A percentile compares a stretch with the other conserved stretches of the same genome.
phyloP scores from a whole-genome alignment of 352 stramenopile species.

The Globisporangium paroecandrum region DNA sequence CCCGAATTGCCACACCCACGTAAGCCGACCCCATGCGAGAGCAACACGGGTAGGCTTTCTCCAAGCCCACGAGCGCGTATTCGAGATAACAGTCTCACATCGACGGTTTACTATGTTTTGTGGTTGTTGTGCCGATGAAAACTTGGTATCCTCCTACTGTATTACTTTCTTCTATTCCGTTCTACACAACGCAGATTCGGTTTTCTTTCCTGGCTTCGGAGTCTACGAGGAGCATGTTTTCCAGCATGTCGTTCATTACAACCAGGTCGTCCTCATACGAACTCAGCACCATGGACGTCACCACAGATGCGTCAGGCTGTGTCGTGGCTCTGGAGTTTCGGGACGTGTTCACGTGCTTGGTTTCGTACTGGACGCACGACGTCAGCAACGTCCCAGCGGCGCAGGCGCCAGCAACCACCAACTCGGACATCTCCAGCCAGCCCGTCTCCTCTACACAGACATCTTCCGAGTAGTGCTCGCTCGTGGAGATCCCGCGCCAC shows the following conservation, averaged over 20 bases:
- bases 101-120: too few relatives aligned
- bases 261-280: conserved; percentile 49
- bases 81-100: too few relatives aligned
- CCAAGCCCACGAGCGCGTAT: too few relatives aligned
- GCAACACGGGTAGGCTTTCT: too few relatives aligned
- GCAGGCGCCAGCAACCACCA: not conserved
- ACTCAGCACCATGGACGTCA: conserved; percentile 53
- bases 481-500: not conserved
- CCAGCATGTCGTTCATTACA: conserved; percentile 36
- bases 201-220: not conserved
- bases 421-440: not conserved
- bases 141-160: too few relatives aligned
- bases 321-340: not conserved
- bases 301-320: conserved; percentile 10
- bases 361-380: not conserved
- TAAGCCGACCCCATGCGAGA: too few relatives aligned
- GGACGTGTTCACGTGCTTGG: not conserved
- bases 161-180: not conserved
- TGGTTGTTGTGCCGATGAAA: too few relatives aligned
- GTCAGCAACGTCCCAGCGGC: not conserved
- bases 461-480: not conserved
- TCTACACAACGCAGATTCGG: not conserved
- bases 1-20: too few relatives aligned
- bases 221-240: conserved; percentile 25
- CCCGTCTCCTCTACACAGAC: not conserved